Evolutionary conservation across 2,329 filamentous ascomycete genomes (phyloP).

Genomic region (Colletotrichum filicis): DNA sequence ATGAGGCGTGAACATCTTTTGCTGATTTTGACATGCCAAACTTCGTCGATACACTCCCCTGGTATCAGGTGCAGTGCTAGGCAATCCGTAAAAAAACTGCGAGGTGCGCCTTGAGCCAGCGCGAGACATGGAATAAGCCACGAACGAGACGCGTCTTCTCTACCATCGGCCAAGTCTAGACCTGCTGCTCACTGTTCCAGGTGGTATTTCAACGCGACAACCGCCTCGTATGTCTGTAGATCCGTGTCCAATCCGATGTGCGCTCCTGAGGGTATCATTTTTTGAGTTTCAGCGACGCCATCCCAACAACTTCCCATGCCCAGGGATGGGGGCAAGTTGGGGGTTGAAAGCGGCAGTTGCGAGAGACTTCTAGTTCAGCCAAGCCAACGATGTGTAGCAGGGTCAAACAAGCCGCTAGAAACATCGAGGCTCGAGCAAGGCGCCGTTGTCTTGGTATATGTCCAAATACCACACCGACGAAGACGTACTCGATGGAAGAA

Average conservation of each 20-base stretch:
- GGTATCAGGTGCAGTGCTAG: not conserved
- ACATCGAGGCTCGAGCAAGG: conserved; percentile 20
- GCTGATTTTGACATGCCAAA: not conserved
- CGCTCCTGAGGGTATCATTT: conserved; percentile 4
- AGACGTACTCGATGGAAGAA: not conserved
- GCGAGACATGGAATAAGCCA: not conserved
- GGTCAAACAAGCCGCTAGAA: not conserved
- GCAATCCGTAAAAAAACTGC: not conserved
- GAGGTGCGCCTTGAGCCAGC: not conserved
- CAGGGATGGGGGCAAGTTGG: not conserved
- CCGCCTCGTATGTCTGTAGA: conserved; percentile 9
- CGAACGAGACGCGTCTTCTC: not conserved
- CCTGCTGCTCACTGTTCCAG: conserved; percentile 11
- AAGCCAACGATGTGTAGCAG: not conserved
- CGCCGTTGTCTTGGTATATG: conserved; percentile 3
- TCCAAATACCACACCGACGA: not conserved
- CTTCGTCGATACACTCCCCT: not conserved
- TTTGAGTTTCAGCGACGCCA: conserved; percentile 26
- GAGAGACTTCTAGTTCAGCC: conserved; percentile 1
- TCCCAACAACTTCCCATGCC: conserved; percentile 14
- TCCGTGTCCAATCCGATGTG: not conserved
- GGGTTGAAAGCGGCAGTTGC: not conserved
- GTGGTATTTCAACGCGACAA: conserved; percentile 1
- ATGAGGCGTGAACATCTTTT: not conserved
- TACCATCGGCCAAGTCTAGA: not conserved